Conservation (phyloP, 768 basidiomycete genomes). For the Pisolithus tinctorius region DNA sequence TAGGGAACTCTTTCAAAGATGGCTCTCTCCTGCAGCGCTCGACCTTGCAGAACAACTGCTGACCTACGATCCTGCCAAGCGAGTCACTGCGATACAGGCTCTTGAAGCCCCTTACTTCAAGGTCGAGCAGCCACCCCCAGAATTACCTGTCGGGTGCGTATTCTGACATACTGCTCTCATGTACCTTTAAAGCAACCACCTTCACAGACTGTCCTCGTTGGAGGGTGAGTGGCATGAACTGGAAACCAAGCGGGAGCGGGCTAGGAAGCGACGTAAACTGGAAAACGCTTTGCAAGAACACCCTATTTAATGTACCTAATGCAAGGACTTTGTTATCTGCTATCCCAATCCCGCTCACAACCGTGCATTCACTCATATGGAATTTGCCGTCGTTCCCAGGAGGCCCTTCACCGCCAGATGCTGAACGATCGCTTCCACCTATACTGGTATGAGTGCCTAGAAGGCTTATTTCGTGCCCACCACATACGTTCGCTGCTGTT, state of each 20-base stretch:
- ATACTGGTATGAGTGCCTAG: slow-evolving; percentile 3
- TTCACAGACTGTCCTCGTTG: slow-evolving; percentile 59
- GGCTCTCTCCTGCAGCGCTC: slow-evolving; percentile 79
- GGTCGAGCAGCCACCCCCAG: slow-evolving; percentile 66
- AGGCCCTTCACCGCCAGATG: slow-evolving; percentile 68
- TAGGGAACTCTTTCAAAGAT: slow-evolving; percentile 80
- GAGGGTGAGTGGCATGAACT: slow-evolving; percentile 98
- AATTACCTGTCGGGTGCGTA: slow-evolving; percentile 73
- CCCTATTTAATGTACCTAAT: slow-evolving; percentile 24
- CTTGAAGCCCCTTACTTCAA: slow-evolving; percentile 81
- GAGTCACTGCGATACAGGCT: slow-evolving; percentile 75
- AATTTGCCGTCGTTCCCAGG: slow-evolving; percentile 31
- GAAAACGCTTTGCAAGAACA: slow-evolving; percentile 40
- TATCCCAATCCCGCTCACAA: slow-evolving; percentile 3
- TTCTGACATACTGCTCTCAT: neutral
- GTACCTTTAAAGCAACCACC: slow-evolving; percentile 1
- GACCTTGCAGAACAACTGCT: slow-evolving; percentile 83
- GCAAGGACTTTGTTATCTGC: slow-evolving; percentile 11
- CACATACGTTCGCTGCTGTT: slow-evolving; percentile 76
- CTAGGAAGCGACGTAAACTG: slow-evolving; percentile 68
- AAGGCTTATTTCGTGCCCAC: neutral
- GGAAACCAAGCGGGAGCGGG: slow-evolving; percentile 88
- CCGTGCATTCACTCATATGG: slow-evolving; percentile 11
- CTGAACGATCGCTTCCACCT: slow-evolving; percentile 88
- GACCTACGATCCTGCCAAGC: slow-evolving; percentile 69